These are phyloP conservation scores for Conidiobolus incongruus DNA, from an alignment of 371 early-diverging fungal species.

Conservation along the genomic window DNA sequence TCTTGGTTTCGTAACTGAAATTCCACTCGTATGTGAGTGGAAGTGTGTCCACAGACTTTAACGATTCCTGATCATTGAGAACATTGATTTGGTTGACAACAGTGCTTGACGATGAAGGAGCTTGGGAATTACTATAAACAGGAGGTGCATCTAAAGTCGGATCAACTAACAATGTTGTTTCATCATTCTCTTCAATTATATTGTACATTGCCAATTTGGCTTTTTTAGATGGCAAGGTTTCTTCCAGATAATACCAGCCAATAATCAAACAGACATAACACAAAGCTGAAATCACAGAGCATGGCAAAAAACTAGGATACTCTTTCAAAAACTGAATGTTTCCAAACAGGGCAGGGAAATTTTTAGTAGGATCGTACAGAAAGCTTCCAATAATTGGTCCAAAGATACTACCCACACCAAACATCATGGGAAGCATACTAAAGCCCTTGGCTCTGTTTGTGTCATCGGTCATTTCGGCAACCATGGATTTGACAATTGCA, in stretches of 20 bases:
- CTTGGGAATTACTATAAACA: too few species aligned
- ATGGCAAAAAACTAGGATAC: constrained; percentile 73
- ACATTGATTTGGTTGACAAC: too few species aligned
- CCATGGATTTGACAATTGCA: constrained; percentile 66
- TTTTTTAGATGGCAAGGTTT: too few species aligned
- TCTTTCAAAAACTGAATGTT: constrained; percentile 23
- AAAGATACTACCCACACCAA: constrained; percentile 8
- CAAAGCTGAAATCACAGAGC: constrained; percentile 37
- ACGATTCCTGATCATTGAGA: too few species aligned
- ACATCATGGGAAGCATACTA: constrained; percentile 5
- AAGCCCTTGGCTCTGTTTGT: constrained; percentile 27
- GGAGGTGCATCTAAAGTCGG: too few species aligned
- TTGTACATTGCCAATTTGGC: too few species aligned
- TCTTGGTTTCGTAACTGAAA: neutral
- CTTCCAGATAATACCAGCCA: constrained; percentile 46
- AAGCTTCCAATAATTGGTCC: constrained; percentile 68
- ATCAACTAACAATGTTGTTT: too few species aligned
- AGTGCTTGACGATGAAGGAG: too few species aligned
- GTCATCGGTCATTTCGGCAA: constrained; percentile 63
- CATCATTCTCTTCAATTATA: too few species aligned
- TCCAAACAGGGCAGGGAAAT: constrained; percentile 37
- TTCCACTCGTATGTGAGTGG: too few species aligned
- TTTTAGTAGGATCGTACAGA: constrained; percentile 43
- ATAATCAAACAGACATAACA: constrained; percentile 33
- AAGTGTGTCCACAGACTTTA: too few species aligned